Percentiles rank a stretch among this genome's conserved stretches.
Conservation (phyloP, 2,329 filamentous ascomycete genomes). For the Akanthomyces uredinophilus region DNA sequence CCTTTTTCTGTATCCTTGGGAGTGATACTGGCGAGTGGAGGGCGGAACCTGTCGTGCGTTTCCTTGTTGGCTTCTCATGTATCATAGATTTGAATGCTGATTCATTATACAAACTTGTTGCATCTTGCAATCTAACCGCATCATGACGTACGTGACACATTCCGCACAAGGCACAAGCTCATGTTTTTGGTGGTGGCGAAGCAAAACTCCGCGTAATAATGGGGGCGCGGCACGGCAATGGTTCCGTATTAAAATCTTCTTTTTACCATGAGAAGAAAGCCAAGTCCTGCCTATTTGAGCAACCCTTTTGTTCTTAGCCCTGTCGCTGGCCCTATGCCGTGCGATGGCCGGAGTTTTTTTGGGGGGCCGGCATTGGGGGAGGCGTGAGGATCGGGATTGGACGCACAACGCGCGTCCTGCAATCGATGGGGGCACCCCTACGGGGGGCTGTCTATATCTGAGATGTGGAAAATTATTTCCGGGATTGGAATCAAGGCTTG, state of each 20-base stretch:
- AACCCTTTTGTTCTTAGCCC: neutral
- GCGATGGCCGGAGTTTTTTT: neutral
- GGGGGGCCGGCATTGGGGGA: neutral
- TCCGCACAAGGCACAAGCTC: neutral
- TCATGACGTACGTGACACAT: neutral
- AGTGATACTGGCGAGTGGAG: neutral
- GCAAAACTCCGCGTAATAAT: neutral
- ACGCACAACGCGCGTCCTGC: conserved; percentile 1
- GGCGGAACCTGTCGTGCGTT: neutral
- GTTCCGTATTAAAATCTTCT: neutral
- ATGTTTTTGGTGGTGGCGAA: neutral
- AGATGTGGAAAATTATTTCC: neutral
- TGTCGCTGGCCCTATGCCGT: neutral
- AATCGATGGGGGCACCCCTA: neutral
- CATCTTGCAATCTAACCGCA: neutral
- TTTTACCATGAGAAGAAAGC: neutral
- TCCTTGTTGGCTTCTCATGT: neutral
- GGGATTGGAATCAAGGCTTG: neutral
- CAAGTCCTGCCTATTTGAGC: neutral
- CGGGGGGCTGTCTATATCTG: neutral
- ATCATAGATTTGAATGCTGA: neutral
- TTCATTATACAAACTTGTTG: neutral
- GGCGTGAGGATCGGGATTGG: conserved; percentile 4
- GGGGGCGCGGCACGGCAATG: neutral
- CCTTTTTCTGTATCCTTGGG: neutral